A percentile compares a stretch with the other conserved stretches of the same genome.
Evolutionary conservation across 2,329 filamentous ascomycete genomes (phyloP).

Genomic region (Ambrosiella beaveri): DNA sequence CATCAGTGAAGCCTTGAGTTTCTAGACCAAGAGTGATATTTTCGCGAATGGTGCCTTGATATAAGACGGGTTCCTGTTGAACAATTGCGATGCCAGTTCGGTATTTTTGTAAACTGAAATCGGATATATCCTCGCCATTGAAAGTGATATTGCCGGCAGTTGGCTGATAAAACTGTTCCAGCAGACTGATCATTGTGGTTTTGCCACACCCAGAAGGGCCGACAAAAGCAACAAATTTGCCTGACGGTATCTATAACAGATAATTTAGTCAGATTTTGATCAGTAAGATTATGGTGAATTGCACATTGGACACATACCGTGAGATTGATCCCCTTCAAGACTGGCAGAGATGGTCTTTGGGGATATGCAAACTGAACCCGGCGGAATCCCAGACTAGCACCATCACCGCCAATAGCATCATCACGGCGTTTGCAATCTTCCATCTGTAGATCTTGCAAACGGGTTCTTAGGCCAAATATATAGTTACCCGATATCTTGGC

Average conservation of each 20-base stretch:
- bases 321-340: conserved; percentile 25
- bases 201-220: conserved; percentile 43
- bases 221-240: conserved; percentile 36
- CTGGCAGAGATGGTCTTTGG: conserved; percentile 20
- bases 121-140: conserved; percentile 19
- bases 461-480: conserved; percentile 25
- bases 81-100: conserved; percentile 23
- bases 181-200: conserved; percentile 37
- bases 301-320: conserved; percentile 12
- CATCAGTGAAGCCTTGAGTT: conserved; percentile 17
- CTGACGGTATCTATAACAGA: conserved; percentile 21
- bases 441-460: conserved; percentile 19
- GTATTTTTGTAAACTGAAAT: conserved; percentile 18
- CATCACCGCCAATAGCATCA: conserved; percentile 14
- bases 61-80: conserved; percentile 26
- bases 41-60: conserved; percentile 35
- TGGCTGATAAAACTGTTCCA: conserved; percentile 29
- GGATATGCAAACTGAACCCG: conserved; percentile 43
- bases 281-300: neutral
- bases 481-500: conserved; percentile 31
- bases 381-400: conserved; percentile 28
- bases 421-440: conserved; percentile 13
- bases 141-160: conserved; percentile 18
- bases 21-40: conserved; percentile 35
- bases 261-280: neutral